A percentile compares a stretch with the other conserved stretches of the same genome.
Conservation (phyloP, 257 asterid genomes). For the Scutellaria minor region DNA sequence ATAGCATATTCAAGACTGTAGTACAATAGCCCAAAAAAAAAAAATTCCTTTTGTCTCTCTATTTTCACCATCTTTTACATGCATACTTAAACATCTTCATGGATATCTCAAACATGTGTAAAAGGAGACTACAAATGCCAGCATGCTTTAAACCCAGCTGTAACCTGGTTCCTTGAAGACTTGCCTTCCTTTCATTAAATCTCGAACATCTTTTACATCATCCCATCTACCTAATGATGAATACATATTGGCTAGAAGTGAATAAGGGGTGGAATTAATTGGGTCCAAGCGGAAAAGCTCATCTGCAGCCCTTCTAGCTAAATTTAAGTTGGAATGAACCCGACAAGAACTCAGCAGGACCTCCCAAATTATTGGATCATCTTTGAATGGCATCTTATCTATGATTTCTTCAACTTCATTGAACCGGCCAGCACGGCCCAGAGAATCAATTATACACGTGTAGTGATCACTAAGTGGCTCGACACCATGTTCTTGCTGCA, state of each 20-base stretch:
- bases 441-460: slow-evolving; percentile 66
- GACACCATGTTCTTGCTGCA: slow-evolving; percentile 51
- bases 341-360: slow-evolving; percentile 70
- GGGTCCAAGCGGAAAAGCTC: slow-evolving; percentile 61
- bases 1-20: no score
- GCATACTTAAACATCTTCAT: no score
- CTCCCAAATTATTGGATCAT: slow-evolving; percentile 70
- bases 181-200: slow-evolving; percentile 47
- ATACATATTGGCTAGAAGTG: slow-evolving; percentile 69
- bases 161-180: slow-evolving; percentile 65
- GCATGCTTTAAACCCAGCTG: slow-evolving; percentile 56
- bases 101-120: no score
- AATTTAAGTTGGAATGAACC: slow-evolving; percentile 53
- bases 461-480: slow-evolving; percentile 67
- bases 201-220: slow-evolving; percentile 58
- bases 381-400: slow-evolving; percentile 58
- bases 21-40: no score
- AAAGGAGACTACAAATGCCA: no score
- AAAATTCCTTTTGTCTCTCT: no score
- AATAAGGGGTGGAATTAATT: slow-evolving; percentile 51
- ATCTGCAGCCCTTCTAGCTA: slow-evolving; percentile 72
- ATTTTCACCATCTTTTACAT: neutral
- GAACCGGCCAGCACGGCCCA: slow-evolving; percentile 76
- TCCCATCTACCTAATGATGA: slow-evolving; percentile 76
- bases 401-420: slow-evolving; percentile 59